Percentiles rank a stretch among this genome's conserved stretches.
These are phyloP conservation scores for Mortierella hygrophila DNA, from an alignment of 192 early-diverging fungal genomes.

Conservation along the genomic window DNA sequence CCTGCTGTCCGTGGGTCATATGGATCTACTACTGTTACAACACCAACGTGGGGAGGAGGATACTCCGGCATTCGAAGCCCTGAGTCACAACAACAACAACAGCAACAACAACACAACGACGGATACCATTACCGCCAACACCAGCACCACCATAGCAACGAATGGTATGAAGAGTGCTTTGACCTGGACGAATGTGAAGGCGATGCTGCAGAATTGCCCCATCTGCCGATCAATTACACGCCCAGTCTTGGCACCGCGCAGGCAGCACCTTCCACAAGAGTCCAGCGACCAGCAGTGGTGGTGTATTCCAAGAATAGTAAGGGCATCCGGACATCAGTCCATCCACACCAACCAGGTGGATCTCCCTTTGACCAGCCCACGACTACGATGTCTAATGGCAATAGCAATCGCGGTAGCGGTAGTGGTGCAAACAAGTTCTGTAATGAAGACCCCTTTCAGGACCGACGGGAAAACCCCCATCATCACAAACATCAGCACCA, in stretches of 20 bases:
- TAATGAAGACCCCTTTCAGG: not conserved
- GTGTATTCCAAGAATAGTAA: not conserved
- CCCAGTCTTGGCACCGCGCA: not conserved
- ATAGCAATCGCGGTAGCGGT: not conserved
- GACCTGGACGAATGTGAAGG: not conserved
- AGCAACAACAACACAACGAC: not conserved
- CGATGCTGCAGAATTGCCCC: not conserved
- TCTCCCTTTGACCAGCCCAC: not conserved
- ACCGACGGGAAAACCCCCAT: not conserved
- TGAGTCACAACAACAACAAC: not conserved
- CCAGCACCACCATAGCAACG: not conserved
- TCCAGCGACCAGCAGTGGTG: not conserved
- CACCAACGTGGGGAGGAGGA: not conserved
- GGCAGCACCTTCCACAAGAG: not conserved
- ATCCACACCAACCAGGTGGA: not conserved
- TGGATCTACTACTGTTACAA: not conserved
- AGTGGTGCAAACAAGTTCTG: not conserved
- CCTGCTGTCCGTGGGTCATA: not conserved
- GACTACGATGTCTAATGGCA: not conserved
- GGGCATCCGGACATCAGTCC: not conserved
- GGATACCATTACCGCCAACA: slow-evolving; percentile 8
- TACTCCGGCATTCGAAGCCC: not conserved
- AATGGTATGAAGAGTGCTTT: not conserved
- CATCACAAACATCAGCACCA: not conserved
- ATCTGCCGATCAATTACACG: not conserved